These are phyloP conservation scores for Plectranthus barbatus DNA, from an alignment of 257 asterid species.

Conservation along the genomic window DNA sequence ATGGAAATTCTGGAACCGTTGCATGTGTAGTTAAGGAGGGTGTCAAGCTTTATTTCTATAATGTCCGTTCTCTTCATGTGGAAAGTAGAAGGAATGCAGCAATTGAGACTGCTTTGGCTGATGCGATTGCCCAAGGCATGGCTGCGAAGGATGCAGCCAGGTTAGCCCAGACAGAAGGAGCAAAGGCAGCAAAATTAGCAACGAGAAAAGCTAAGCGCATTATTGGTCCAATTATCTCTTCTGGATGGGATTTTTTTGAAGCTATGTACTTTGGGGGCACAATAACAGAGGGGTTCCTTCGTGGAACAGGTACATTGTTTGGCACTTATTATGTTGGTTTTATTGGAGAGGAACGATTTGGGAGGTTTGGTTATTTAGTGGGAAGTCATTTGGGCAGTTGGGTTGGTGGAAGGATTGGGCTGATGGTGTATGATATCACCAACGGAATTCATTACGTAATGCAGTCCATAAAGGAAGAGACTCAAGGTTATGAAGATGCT, in stretches of 20 bases:
- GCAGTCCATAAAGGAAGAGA: conserved; percentile 30
- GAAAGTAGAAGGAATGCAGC: conserved; percentile 67
- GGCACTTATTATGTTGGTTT: conserved; percentile 73
- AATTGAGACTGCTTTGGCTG: conserved; percentile 64
- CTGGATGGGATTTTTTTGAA: conserved; percentile 97
- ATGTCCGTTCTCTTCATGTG: conserved; percentile 55
- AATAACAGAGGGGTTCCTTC: conserved; percentile 73
- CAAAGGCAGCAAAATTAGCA: conserved; percentile 90
- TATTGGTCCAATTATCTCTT: conserved; percentile 85
- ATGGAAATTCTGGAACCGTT: conserved; percentile 73
- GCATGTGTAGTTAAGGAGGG: conserved; percentile 85
- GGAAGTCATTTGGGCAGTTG: conserved; percentile 95
- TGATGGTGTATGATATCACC: conserved; percentile 85
- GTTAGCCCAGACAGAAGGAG: conserved; percentile 76
- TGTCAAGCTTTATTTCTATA: conserved; percentile 73
- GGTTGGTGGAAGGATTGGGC: conserved; percentile 86
- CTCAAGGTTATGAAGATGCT: conserved; percentile 16
- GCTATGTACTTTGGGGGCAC: conserved; percentile 86
- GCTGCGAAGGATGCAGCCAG: conserved; percentile 62
- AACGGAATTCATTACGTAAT: conserved; percentile 56
- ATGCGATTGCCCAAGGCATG: conserved; percentile 75
- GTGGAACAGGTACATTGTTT: conserved; percentile 80
- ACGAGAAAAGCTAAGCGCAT: conserved; percentile 64
- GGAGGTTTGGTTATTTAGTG: conserved; percentile 81
- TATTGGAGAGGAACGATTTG: conserved; percentile 63